These are phyloP conservation scores for Phellopilus nigrolimitatus DNA, from an alignment of 1,284 basidiomycete genomes.

Conservation along the genomic window DNA sequence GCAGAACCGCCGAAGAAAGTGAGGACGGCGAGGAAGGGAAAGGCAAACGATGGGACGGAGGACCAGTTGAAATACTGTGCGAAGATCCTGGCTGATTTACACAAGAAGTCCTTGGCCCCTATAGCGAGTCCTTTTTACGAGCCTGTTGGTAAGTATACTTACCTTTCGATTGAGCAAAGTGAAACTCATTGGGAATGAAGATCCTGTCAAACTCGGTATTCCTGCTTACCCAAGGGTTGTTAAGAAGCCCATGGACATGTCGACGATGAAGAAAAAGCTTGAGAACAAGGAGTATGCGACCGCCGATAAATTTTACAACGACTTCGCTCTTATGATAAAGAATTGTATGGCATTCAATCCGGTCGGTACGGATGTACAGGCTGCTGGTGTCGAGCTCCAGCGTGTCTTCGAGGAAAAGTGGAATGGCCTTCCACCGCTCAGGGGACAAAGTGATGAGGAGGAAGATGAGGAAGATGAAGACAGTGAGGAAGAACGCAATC, in stretches of 20 bases:
- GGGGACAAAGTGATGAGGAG: constrained; percentile 34
- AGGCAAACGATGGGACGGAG: constrained; percentile 57
- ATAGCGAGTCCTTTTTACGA: constrained; percentile 88
- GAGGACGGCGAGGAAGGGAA: constrained; percentile 55
- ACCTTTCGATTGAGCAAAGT: neutral
- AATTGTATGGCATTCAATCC: constrained; percentile 96
- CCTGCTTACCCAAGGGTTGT: constrained; percentile 85
- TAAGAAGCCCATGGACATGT: constrained; percentile 93
- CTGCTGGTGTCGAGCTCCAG: constrained; percentile 77
- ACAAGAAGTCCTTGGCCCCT: constrained; percentile 73
- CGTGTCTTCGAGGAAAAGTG: constrained; percentile 90
- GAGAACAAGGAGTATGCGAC: constrained; percentile 71
- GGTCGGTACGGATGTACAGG: constrained; percentile 79
- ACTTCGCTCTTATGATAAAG: constrained; percentile 90
- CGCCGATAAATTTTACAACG: constrained; percentile 78
- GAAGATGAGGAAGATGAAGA: constrained; percentile 50
- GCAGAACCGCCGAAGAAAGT: constrained; percentile 70
- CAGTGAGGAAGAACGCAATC: constrained; percentile 38
- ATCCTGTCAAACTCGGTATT: constrained; percentile 74
- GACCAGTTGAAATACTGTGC: constrained; percentile 86
- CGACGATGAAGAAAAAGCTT: constrained; percentile 84
- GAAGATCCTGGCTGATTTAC: constrained; percentile 73
- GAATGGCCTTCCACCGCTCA: constrained; percentile 69
- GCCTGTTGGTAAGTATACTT: constrained; percentile 73
- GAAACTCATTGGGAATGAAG: constrained; percentile 32